phyloP scores from a whole-genome alignment of 208 protist species.

The Plasmodiophora brassicae region DNA sequence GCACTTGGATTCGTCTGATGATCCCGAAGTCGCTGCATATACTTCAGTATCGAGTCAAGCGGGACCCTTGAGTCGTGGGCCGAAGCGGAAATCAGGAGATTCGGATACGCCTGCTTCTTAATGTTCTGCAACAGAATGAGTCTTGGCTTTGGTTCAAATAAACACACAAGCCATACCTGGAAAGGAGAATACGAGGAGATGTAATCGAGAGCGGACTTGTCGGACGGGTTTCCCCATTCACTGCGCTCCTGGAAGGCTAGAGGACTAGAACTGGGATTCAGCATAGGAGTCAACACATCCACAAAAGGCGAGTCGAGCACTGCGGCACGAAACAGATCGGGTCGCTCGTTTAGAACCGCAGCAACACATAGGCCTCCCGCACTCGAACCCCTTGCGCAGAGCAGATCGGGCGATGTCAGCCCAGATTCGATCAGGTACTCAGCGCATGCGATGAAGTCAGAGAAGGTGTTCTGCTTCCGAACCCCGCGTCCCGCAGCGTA shows the following conservation, averaged over 20 bases:
- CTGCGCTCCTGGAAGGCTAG: not conserved
- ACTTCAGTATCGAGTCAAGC: not conserved
- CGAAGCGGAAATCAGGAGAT: not conserved
- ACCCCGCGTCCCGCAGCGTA: not conserved
- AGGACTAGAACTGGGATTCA: slow-evolving; percentile 7
- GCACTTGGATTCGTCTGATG: not conserved
- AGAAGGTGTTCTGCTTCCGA: not conserved
- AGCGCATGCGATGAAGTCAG: not conserved
- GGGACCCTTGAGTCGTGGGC: not conserved
- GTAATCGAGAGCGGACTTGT: not conserved
- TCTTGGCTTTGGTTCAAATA: not conserved
- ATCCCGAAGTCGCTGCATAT: not conserved
- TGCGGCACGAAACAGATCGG: not conserved
- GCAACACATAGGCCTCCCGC: not conserved
- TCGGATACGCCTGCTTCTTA: not conserved
- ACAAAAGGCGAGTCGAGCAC: not conserved
- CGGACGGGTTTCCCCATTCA: not conserved
- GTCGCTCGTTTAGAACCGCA: not conserved
- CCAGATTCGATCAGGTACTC: slow-evolving; percentile 14
- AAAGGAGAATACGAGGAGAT: slow-evolving; percentile 11
- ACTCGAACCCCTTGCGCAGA: not conserved
- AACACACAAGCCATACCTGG: not conserved
- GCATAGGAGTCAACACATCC: not conserved
- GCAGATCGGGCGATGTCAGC: not conserved
- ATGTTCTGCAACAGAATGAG: not conserved